phyloP scores from a whole-genome alignment of 1,284 basidiomycete species.

The Cutaneotrichosporon cavernicola region DNA sequence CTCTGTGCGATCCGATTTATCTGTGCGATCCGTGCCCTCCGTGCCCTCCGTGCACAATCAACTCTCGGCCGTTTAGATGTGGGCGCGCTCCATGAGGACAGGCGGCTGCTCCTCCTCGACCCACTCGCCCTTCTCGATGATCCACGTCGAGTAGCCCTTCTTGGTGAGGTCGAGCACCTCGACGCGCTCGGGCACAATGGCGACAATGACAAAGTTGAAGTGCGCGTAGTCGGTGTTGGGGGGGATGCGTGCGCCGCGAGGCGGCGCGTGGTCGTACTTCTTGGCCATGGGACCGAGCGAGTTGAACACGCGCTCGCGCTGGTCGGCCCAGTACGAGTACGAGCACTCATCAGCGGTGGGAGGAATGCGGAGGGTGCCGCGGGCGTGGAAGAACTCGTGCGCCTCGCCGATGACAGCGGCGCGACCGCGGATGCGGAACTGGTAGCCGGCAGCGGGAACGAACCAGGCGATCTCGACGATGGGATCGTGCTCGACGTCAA shows the following conservation, averaged over 20 bases:
- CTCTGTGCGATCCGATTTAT: too few species aligned
- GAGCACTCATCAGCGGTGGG: slow-evolving; percentile 3
- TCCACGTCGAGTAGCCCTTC: slow-evolving; percentile 9
- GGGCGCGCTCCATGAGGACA: slow-evolving; percentile 7
- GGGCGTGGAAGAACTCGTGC: slow-evolving; percentile 9
- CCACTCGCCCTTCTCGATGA: slow-evolving; percentile 11
- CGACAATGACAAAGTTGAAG: slow-evolving; percentile 16
- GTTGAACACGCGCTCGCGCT: background rate
- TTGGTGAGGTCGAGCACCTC: slow-evolving; percentile 13
- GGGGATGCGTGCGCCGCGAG: slow-evolving; percentile 6
- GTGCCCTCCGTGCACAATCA: background rate
- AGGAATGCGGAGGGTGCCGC: background rate
- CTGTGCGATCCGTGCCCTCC: background rate
- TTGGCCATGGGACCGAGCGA: slow-evolving; percentile 1
- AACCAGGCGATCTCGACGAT: slow-evolving; percentile 22
- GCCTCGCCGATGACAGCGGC: slow-evolving; percentile 17
- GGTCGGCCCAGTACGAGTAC: slow-evolving; percentile 14
- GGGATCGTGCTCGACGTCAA: slow-evolving; percentile 12
- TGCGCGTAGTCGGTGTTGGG: slow-evolving; percentile 17
- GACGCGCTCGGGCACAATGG: slow-evolving; percentile 14
- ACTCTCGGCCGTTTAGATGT: background rate
- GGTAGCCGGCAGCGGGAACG: slow-evolving; percentile 9
- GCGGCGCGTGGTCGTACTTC: slow-evolving; percentile 16
- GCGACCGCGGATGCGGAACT: slow-evolving; percentile 23
- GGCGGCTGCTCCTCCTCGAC: slow-evolving; percentile 3